A percentile compares a stretch with the other conserved stretches of the same genome.
Conservation (phyloP, 2,329 filamentous ascomycete genomes). For the Verticillium nonalfalfae region DNA sequence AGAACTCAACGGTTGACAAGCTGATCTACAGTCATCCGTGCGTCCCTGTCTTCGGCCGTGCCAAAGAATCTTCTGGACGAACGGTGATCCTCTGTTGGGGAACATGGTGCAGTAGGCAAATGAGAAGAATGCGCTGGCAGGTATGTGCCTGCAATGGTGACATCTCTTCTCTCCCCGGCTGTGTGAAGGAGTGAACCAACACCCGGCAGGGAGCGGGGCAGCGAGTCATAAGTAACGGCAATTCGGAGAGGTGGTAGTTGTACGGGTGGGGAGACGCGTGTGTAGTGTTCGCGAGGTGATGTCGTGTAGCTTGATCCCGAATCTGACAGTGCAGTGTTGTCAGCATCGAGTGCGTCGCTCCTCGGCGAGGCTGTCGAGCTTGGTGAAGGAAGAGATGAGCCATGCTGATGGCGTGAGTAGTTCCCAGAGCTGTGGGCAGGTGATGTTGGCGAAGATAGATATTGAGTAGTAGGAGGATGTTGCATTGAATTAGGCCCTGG, state of each 20-base stretch:
- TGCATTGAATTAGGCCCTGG: slow-evolving; percentile 1
- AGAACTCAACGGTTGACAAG: neutral
- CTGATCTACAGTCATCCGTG: neutral
- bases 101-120: slow-evolving; percentile 20
- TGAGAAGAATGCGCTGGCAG: slow-evolving; percentile 5
- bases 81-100: slow-evolving; percentile 10
- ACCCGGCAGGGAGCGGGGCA: slow-evolving; percentile 18
- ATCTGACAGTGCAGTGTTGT: slow-evolving; percentile 68
- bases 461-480: neutral
- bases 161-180: slow-evolving; percentile 8
- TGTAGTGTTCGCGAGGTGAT: slow-evolving; percentile 39
- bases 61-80: neutral
- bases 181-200: slow-evolving; percentile 13
- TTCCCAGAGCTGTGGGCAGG: neutral
- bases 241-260: slow-evolving; percentile 32
- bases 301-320: slow-evolving; percentile 55
- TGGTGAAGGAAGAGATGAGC: slow-evolving; percentile 7
- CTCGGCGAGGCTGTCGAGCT: slow-evolving; percentile 35
- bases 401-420: neutral
- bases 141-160: neutral
- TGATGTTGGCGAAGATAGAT: slow-evolving; percentile 7
- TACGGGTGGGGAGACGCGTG: slow-evolving; percentile 27
- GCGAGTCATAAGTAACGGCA: slow-evolving; percentile 1
- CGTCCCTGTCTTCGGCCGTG: neutral
- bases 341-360: slow-evolving; percentile 48